Evolutionary conservation across 1,139 yeast species (phyloP).

Genomic region (Geotrichum aggregatum): DNA sequence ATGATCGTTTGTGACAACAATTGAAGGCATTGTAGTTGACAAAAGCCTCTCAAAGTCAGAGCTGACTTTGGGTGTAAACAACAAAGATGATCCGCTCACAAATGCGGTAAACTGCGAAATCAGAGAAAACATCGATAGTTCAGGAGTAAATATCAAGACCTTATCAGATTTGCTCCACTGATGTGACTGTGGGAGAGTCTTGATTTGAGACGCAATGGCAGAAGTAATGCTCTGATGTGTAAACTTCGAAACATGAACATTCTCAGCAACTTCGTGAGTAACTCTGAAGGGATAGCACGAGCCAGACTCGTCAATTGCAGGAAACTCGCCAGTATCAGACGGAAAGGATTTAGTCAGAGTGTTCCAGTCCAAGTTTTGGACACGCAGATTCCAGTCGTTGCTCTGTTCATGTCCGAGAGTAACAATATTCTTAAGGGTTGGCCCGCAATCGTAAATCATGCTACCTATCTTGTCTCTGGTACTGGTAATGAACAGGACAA

Average conservation of each 20-base stretch:
- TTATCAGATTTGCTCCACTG: conserved; percentile 34
- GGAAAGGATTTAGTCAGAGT: neutral
- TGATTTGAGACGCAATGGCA: conserved; percentile 39
- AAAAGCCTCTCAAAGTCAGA: conserved; percentile 31
- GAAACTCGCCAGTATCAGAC: neutral
- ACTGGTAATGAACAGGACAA: conserved; percentile 13
- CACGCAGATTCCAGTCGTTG: neutral
- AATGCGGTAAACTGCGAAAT: conserved; percentile 36
- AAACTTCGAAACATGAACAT: conserved; percentile 18
- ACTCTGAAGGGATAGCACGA: neutral
- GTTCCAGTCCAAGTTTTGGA: conserved; percentile 8
- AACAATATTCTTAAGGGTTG: conserved; percentile 7
- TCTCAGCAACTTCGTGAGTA: neutral
- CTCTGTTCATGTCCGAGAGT: conserved; percentile 1
- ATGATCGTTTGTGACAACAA: conserved; percentile 35
- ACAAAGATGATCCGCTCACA: conserved; percentile 31
- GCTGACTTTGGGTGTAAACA: conserved; percentile 30
- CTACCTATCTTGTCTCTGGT: no score
- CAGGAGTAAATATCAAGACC: conserved; percentile 35
- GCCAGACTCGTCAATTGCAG: conserved; percentile 3
- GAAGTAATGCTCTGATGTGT: conserved; percentile 34
- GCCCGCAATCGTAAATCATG: no score
- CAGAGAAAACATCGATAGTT: conserved; percentile 31
- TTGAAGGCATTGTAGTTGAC: conserved; percentile 28
- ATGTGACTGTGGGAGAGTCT: conserved; percentile 34